Percentiles rank a stretch among this genome's conserved stretches.
Conservation (phyloP, 2,329 filamentous ascomycete species). For the Rasamsonia emersonii region DNA sequence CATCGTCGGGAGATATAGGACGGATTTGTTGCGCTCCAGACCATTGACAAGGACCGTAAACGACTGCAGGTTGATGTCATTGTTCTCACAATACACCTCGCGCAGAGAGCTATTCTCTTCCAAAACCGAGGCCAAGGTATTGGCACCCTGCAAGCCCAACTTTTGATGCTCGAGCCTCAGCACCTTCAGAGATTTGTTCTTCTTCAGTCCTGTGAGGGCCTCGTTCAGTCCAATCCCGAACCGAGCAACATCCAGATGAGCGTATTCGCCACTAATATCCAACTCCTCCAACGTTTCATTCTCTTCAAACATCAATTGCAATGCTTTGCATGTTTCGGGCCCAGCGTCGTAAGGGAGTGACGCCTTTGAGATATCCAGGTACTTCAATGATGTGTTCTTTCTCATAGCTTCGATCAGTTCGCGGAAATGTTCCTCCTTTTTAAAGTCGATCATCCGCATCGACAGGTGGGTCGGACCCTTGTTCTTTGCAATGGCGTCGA, state of each 20-base stretch:
- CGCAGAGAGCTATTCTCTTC: conserved; percentile 54
- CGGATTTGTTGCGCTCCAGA: conserved; percentile 54
- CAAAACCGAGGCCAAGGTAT: conserved; percentile 59
- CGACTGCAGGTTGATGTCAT: conserved; percentile 61
- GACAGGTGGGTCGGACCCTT: conserved; percentile 55
- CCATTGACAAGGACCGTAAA: conserved; percentile 62
- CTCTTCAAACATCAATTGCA: conserved; percentile 57
- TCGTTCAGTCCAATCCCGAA: conserved; percentile 61
- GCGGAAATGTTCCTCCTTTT: conserved; percentile 55
- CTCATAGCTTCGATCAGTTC: conserved; percentile 54
- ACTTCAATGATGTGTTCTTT: conserved; percentile 54
- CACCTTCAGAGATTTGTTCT: conserved; percentile 53
- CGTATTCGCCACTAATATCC: conserved; percentile 63
- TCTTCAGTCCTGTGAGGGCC: conserved; percentile 55
- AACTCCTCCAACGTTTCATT: conserved; percentile 59
- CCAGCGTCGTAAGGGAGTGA: conserved; percentile 62
- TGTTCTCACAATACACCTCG: conserved; percentile 63
- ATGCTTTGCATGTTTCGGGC: conserved; percentile 55
- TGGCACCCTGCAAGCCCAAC: conserved; percentile 60
- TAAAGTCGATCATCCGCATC: conserved; percentile 61
- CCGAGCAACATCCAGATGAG: conserved; percentile 60
- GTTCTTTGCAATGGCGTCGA: conserved; percentile 39
- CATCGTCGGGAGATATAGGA: conserved; percentile 57
- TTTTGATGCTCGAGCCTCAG: conserved; percentile 61
- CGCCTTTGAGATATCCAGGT: conserved; percentile 61